phyloP scores from a whole-genome alignment of 305 asterid genomes.

The Andrographis paniculata region DNA sequence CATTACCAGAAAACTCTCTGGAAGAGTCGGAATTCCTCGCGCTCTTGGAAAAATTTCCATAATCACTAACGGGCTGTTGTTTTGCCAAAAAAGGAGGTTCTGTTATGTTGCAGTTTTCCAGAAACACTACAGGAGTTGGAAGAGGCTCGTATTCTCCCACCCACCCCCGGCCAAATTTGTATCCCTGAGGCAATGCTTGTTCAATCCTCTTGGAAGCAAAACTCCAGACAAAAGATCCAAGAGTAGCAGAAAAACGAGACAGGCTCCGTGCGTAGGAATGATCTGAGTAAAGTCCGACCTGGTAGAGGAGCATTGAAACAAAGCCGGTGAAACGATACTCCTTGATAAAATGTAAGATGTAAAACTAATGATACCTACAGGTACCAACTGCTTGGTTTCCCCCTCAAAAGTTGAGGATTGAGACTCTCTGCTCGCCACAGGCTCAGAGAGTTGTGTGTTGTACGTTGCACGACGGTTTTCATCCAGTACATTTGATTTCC shows the following conservation, averaged over 20 bases:
- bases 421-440: constrained; percentile 44
- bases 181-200: constrained; percentile 79
- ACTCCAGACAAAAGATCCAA: constrained; percentile 87
- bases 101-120: constrained; percentile 45
- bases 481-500: constrained; percentile 50
- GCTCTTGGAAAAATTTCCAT: constrained; percentile 30
- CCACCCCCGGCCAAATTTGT: constrained; percentile 93
- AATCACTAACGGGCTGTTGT: constrained; percentile 24
- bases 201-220: constrained; percentile 83
- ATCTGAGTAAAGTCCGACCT: constrained; percentile 95
- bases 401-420: constrained; percentile 76
- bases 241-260: constrained; percentile 82
- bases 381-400: constrained; percentile 87
- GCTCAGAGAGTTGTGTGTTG: constrained; percentile 36
- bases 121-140: constrained; percentile 69
- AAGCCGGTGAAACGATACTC: constrained; percentile 1
- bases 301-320: constrained; percentile 21
- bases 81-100: constrained; percentile 62
- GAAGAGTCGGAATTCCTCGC: constrained; percentile 21
- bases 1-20: constrained; percentile 24
- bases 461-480: constrained; percentile 79
- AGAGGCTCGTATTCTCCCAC: constrained; percentile 96
- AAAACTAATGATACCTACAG: constrained; percentile 44
- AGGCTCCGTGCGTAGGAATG: constrained; percentile 93
- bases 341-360: constrained; percentile 8